phyloP scores from a whole-genome alignment of 2,329 filamentous ascomycete species.

The Ceratocystis alfenasii region DNA sequence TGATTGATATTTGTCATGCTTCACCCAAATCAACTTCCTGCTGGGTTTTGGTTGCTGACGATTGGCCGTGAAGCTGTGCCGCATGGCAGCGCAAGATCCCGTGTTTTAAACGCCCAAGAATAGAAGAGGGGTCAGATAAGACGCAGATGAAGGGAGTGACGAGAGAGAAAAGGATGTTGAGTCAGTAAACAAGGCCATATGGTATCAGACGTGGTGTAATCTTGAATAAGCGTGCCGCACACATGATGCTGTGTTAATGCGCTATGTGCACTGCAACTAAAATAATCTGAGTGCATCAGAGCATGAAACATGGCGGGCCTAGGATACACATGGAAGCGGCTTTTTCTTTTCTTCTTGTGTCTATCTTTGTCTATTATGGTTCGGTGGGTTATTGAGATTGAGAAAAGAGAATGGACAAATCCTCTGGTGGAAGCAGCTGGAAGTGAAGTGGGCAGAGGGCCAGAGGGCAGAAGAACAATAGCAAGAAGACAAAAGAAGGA shows the following conservation, averaged over 20 bases:
- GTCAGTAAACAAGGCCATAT: not conserved
- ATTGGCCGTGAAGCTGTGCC: not conserved
- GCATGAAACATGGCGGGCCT: not conserved
- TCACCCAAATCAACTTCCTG: not conserved
- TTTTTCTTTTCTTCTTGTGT: not conserved
- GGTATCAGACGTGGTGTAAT: not conserved
- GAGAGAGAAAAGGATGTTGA: not conserved
- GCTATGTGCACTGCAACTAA: not conserved
- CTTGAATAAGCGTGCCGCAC: not conserved
- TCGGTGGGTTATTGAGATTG: no score
- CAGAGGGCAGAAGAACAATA: no score
- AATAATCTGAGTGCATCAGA: not conserved
- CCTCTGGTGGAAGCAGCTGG: no score
- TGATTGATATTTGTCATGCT: not conserved
- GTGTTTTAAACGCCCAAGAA: slow-evolving; percentile 9
- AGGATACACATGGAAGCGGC: not conserved
- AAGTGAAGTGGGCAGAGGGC: no score
- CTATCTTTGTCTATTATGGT: no score
- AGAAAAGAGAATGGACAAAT: no score
- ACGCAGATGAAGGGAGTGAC: not conserved
- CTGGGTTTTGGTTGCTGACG: not conserved
- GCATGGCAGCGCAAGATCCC: not conserved
- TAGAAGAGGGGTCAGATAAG: not conserved
- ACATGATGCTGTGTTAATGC: not conserved
- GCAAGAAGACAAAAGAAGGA: no score